Percentiles rank a stretch among this genome's conserved stretches.
These are phyloP conservation scores for Trichoderma gracile DNA, from an alignment of 2,329 filamentous ascomycete genomes.

Conservation along the genomic window DNA sequence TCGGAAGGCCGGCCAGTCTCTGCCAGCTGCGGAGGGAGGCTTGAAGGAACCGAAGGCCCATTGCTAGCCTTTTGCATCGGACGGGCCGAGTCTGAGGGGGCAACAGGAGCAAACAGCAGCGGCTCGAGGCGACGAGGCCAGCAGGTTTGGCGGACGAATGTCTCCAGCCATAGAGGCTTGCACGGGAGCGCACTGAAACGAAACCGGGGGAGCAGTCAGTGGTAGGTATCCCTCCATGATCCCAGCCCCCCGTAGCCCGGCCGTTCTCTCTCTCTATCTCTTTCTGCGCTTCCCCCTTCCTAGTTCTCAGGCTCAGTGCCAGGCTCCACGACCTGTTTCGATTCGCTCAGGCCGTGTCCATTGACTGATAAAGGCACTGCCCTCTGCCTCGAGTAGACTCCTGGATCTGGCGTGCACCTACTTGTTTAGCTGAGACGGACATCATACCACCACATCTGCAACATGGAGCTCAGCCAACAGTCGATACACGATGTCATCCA, in stretches of 20 bases:
- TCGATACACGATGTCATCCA: slow-evolving; percentile 59
- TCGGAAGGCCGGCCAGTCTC: slow-evolving; percentile 3
- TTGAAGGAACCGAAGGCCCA: slow-evolving; percentile 6
- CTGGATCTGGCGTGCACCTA: background rate
- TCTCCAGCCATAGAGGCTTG: background rate
- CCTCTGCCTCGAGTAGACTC: background rate
- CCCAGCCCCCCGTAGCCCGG: background rate
- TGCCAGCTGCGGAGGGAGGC: slow-evolving; percentile 20
- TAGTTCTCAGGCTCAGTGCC: background rate
- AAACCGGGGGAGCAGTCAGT: background rate
- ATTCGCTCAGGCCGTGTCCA: background rate
- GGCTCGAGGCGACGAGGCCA: too few species aligned
- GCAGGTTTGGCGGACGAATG: background rate
- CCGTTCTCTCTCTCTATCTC: background rate
- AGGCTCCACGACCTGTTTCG: background rate
- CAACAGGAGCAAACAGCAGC: slow-evolving; percentile 8
- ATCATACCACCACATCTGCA: slow-evolving; percentile 19
- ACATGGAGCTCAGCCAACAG: slow-evolving; percentile 56
- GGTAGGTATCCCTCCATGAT: background rate
- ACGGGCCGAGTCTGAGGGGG: slow-evolving; percentile 5
- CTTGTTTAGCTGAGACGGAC: slow-evolving; percentile 4
- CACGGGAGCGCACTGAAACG: background rate
- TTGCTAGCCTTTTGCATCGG: background rate
- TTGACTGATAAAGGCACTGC: slow-evolving; percentile 13
- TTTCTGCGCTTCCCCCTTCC: background rate